Conservation (phyloP, 1,139 yeast genomes). For the Taphrina pruni region DNA sequence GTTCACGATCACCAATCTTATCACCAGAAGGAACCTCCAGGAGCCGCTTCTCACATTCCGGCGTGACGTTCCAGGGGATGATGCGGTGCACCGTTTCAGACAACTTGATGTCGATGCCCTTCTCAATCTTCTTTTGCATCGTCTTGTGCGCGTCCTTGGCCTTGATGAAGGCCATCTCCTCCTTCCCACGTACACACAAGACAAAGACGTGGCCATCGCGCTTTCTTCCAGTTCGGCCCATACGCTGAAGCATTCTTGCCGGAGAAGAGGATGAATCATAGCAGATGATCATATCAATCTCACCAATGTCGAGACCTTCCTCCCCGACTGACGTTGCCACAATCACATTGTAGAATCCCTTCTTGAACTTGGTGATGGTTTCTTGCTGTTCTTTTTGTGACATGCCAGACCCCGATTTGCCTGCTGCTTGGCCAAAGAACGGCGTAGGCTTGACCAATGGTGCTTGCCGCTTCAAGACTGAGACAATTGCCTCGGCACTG, state of each 20-base stretch:
- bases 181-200: constrained; percentile 72
- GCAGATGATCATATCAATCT: constrained; percentile 90
- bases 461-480: constrained; percentile 61
- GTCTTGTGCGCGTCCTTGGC: constrained; percentile 84
- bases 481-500: constrained; percentile 84
- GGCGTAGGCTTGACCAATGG: constrained; percentile 71
- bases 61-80: constrained; percentile 63
- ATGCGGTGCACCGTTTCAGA: constrained; percentile 52
- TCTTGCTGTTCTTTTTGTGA: constrained; percentile 58
- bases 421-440: constrained; percentile 78
- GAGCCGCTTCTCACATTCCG: constrained; percentile 61
- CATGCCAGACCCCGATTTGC: constrained; percentile 53
- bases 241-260: constrained; percentile 87
- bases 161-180: constrained; percentile 75
- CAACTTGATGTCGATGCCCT: constrained; percentile 34
- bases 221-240: constrained; percentile 98
- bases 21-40: constrained; percentile 64
- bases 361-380: constrained; percentile 72
- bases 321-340: constrained; percentile 98
- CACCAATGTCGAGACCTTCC: constrained; percentile 98
- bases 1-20: constrained; percentile 43
- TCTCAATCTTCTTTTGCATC: constrained; percentile 59
- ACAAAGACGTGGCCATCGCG: constrained; percentile 84
- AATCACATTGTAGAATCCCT: constrained; percentile 73
- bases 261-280: constrained; percentile 94